Percentiles rank a stretch among this genome's conserved stretches.
phyloP scores from a whole-genome alignment of 192 early-diverging fungal genomes.

The Geosiphon pyriformis region DNA sequence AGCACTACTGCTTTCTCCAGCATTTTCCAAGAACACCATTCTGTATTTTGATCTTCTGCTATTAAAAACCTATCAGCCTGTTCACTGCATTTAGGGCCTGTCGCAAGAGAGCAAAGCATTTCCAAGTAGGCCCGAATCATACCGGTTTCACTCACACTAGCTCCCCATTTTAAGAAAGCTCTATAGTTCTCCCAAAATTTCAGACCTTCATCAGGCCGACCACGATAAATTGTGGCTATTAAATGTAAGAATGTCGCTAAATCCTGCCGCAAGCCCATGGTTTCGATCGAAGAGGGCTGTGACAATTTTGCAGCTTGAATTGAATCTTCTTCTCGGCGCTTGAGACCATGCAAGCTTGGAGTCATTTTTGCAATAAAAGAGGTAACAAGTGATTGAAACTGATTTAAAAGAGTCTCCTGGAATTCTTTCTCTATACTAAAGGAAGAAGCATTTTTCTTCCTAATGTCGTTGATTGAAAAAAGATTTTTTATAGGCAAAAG shows the following conservation, averaged over 20 bases:
- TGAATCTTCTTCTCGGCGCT: conserved; percentile 67
- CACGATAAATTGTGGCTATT: conserved; percentile 67
- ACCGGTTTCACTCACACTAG: conserved; percentile 51
- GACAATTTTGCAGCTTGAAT: conserved; percentile 26
- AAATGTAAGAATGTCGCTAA: conserved; percentile 69
- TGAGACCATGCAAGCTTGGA: conserved; percentile 52
- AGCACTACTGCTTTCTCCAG: conserved; percentile 11
- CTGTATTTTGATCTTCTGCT: conserved; percentile 33
- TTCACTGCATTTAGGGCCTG: conserved; percentile 58
- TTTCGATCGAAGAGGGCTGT: conserved; percentile 13
- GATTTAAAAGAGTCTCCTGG: conserved; percentile 26
- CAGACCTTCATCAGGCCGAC: conserved; percentile 68
- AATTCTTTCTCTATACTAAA: conserved; percentile 25
- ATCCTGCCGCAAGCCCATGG: conserved; percentile 38
- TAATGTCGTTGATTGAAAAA: conserved; percentile 1
- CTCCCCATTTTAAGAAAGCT: conserved; percentile 62
- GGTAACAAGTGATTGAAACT: conserved; percentile 16
- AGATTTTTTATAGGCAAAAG: neutral
- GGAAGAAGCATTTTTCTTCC: conserved; percentile 8
- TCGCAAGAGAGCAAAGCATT: conserved; percentile 77
- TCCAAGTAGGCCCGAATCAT: conserved; percentile 71
- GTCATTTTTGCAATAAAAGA: conserved; percentile 51
- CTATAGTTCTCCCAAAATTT: conserved; percentile 66
- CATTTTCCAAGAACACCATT: conserved; percentile 70
- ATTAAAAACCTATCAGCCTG: conserved; percentile 37